Conservation (phyloP, 164 flowering plant species). For the Paratinospora sagittata region DNA sequence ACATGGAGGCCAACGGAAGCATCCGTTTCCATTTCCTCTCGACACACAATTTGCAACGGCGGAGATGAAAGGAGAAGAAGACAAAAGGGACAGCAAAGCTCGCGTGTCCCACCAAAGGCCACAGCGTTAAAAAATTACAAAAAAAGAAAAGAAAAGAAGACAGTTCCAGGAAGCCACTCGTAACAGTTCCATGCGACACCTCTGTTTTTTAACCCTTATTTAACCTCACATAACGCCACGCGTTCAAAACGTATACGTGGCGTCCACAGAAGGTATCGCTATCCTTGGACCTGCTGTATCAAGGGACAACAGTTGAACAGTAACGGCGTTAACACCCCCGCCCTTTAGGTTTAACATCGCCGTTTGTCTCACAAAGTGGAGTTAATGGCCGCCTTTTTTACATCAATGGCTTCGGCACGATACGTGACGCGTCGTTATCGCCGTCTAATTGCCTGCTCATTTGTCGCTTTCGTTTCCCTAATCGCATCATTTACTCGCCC, state of each 20-base stretch:
- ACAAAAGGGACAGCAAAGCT: background rate
- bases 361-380: constrained; percentile 3
- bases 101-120: background rate
- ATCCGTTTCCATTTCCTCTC: background rate
- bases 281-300: background rate
- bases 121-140: background rate
- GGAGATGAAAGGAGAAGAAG: background rate
- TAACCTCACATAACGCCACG: constrained; percentile 1
- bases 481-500: background rate
- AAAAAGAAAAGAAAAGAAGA: too few species aligned
- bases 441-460: background rate
- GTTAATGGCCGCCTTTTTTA: constrained; percentile 6
- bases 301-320: background rate
- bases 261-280: too few species aligned
- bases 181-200: background rate
- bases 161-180: too few species aligned
- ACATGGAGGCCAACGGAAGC: background rate
- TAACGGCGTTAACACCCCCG: constrained; percentile 7
- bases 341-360: background rate
- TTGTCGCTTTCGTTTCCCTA: constrained; percentile 1
- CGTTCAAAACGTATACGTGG: background rate
- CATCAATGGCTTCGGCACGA: constrained; percentile 3
- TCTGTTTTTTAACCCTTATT: background rate
- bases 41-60: background rate
- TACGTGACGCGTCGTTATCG: constrained; percentile 16